A percentile compares a stretch with the other conserved stretches of the same genome.
Conservation (phyloP, 805 yeast genomes). For the Kodamaea fukazawae region DNA sequence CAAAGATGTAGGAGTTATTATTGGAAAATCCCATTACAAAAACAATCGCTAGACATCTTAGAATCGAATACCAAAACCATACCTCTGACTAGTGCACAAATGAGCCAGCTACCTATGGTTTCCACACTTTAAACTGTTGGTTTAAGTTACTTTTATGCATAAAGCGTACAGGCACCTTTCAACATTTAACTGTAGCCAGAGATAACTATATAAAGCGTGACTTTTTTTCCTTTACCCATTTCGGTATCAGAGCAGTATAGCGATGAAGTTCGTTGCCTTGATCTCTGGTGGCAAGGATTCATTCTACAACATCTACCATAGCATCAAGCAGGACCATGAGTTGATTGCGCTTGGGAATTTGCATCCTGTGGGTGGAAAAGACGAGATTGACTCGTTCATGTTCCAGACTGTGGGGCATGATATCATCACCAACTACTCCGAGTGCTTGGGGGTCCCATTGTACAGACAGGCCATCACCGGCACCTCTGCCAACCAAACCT, state of each 20-base stretch:
- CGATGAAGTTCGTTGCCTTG: constrained; percentile 88
- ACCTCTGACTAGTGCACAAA: too few species aligned
- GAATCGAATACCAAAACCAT: too few species aligned
- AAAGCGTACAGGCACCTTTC: too few species aligned
- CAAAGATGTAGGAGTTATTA: too few species aligned
- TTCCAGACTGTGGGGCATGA: constrained; percentile 96
- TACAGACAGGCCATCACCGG: constrained; percentile 68
- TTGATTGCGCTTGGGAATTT: constrained; percentile 82
- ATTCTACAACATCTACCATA: constrained; percentile 82
- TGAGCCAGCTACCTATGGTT: too few species aligned
- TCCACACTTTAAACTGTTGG: too few species aligned
- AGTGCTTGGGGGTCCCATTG: constrained; percentile 78
- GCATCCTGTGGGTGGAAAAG: constrained; percentile 49
- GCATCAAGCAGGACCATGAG: constrained; percentile 82
- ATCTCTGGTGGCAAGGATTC: constrained; percentile 97
- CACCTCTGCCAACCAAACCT: constrained; percentile 54
- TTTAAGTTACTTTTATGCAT: too few species aligned
- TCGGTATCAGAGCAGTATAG: background rate
- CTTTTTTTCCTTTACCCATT: background rate
- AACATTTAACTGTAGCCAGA: too few species aligned
- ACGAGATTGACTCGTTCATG: constrained; percentile 92
- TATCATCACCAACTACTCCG: constrained; percentile 58
- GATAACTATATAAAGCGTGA: too few species aligned
- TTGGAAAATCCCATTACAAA: too few species aligned
- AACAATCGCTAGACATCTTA: too few species aligned